Percentiles rank a stretch among this genome's conserved stretches.
These are phyloP conservation scores for Solanum piurae DNA, from an alignment of 257 asterid species.

Conservation along the genomic window DNA sequence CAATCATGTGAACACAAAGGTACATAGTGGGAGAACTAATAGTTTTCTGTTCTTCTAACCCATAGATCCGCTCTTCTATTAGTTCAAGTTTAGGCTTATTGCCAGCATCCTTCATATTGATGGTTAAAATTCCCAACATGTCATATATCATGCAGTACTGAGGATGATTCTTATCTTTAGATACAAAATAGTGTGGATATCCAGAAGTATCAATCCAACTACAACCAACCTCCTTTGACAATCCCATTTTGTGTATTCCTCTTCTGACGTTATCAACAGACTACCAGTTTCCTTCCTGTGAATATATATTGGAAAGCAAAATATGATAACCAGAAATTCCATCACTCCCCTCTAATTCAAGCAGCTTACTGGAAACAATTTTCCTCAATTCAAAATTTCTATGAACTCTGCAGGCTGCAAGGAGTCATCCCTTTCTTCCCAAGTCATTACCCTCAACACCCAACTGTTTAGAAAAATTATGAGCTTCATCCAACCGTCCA, in stretches of 20 bases:
- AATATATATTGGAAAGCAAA: conserved; percentile 72
- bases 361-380: conserved; percentile 60
- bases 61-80: too few relatives aligned
- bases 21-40: too few relatives aligned
- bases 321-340: conserved; percentile 50
- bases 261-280: conserved; percentile 45
- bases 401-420: conserved; percentile 12
- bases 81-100: too few relatives aligned
- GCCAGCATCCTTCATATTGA: too few relatives aligned
- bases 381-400: conserved; percentile 63
- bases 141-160: conserved; percentile 27
- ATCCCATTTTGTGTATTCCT: conserved; percentile 47
- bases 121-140: too few relatives aligned
- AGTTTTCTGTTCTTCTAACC: too few relatives aligned
- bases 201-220: conserved; percentile 79
- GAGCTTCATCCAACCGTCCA: conserved; percentile 34
- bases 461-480: conserved; percentile 43
- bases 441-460: conserved; percentile 1
- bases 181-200: conserved; percentile 31
- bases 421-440: too few relatives aligned
- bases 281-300: conserved; percentile 74
- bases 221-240: conserved; percentile 71
- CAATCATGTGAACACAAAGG: too few relatives aligned
- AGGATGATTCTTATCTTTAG: conserved; percentile 52
- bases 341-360: conserved; percentile 38